These are phyloP conservation scores for Aspergillus tamarii DNA, from an alignment of 2,329 filamentous ascomycete species.

Conservation along the genomic window DNA sequence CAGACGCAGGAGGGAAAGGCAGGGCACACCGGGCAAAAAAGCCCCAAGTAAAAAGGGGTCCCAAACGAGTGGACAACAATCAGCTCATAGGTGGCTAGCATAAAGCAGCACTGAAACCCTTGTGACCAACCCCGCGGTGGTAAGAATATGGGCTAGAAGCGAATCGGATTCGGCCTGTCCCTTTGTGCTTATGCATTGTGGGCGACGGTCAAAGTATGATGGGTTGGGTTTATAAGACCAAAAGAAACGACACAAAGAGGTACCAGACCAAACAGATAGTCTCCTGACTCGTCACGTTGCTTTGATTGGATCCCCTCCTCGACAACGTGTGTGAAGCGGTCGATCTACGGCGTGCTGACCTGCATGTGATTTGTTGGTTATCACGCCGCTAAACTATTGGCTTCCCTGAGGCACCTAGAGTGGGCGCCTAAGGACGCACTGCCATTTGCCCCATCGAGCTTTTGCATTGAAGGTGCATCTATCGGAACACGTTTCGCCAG, in stretches of 20 bases:
- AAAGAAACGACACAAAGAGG: background rate
- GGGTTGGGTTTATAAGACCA: conserved; percentile 13
- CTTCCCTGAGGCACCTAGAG: conserved; percentile 4
- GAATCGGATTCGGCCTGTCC: background rate
- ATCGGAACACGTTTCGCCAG: conserved; percentile 10
- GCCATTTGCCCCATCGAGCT: conserved; percentile 18
- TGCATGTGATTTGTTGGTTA: conserved; percentile 27
- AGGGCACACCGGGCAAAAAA: background rate
- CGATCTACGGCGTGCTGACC: conserved; percentile 15
- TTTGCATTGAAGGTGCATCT: background rate
- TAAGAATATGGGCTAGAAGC: background rate
- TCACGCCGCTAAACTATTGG: conserved; percentile 22
- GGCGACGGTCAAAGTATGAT: background rate
- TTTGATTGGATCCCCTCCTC: conserved; percentile 13
- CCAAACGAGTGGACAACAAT: conserved; percentile 1
- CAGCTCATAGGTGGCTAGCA: conserved; percentile 1
- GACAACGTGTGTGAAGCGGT: conserved; percentile 22
- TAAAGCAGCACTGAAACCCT: conserved; percentile 1
- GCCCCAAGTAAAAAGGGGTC: background rate
- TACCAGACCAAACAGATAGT: background rate
- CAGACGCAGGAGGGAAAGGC: conserved; percentile 4
- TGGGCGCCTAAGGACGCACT: conserved; percentile 28
- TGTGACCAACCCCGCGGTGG: conserved; percentile 9
- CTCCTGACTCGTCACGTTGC: conserved; percentile 6
- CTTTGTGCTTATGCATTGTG: conserved; percentile 8